Evolutionary conservation across 1,284 basidiomycete genomes (phyloP), one percentile per base, ranked within the genome.

Genomic region (Apiotrichum domesticum): DNA sequence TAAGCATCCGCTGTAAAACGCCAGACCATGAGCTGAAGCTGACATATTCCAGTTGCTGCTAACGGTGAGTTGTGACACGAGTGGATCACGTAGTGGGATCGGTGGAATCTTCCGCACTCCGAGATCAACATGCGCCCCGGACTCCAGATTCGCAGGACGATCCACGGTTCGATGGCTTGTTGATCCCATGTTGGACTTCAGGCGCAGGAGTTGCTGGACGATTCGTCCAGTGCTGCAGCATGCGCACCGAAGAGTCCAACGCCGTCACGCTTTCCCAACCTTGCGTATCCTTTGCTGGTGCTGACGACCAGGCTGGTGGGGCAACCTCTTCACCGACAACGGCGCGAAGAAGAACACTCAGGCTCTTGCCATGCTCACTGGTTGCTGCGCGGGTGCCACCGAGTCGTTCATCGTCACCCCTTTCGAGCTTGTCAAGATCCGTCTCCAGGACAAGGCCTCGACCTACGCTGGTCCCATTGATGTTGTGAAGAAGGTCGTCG

Each of bases 371-470:
- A 82, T 95, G 62, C 68, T 93, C 48, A 99, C 96, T 0, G 95
- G 95, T 5, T 94, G 89, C 70, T 86, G 84, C 49, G 95, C 95
- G 3, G 95, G 96, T 62, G 95, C 94, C 3, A 97, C 93, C 21
- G 95, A 98, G 80, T 90, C 87, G 64, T 85, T 96, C 67, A 87
- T 80, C 50, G 80, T 81, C 50, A 93, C 96, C 2, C 94, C 94
- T 0, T 98, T 98, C 67, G 94, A 98, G 77, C 84, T 97, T 29
- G 94, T 98, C 66, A 98, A 98, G 79, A 96, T 98, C 77, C 63
- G 90, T 67, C 78, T 98, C 55, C 95, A 98, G 79, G 92, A 95
- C 77, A 94, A 95, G 77, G 80, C 83, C 29, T 89, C 88, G 65
- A 90, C 85, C 0, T 96, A 85, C 78, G 85, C 85, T 37, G 94